These are phyloP conservation scores for Blastosporella zonata DNA, from an alignment of 1,284 basidiomycete species.

Conservation along the genomic window DNA sequence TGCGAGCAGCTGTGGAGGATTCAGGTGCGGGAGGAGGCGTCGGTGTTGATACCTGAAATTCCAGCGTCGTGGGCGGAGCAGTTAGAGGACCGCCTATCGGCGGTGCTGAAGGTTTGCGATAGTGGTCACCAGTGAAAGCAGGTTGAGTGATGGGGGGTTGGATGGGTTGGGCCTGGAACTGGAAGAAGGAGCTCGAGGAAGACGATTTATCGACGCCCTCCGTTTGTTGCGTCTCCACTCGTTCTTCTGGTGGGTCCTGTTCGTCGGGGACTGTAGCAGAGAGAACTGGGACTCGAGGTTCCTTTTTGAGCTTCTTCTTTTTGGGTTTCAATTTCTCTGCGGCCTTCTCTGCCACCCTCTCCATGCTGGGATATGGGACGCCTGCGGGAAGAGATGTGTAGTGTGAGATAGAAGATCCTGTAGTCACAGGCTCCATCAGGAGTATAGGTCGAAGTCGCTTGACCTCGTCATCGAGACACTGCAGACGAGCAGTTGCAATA, in stretches of 20 bases:
- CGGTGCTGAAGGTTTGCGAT: conserved; percentile 19
- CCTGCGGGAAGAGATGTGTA: conserved; percentile 11
- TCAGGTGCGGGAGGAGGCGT: neutral
- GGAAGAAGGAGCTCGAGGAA: conserved; percentile 17
- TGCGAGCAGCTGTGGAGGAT: conserved; percentile 2
- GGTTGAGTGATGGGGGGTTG: conserved; percentile 9
- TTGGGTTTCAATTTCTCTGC: conserved; percentile 17
- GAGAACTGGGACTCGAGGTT: conserved; percentile 14
- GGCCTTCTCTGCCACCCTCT: neutral
- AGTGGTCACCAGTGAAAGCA: conserved; percentile 23
- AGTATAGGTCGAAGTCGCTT: conserved; percentile 53
- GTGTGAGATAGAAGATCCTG: conserved; percentile 17
- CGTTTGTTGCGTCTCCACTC: conserved; percentile 10
- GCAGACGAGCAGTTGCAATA: conserved; percentile 42
- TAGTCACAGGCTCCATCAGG: conserved; percentile 46
- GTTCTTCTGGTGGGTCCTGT: conserved; percentile 9
- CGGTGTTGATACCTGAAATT: conserved; percentile 17
- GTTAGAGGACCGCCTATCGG: conserved; percentile 18
- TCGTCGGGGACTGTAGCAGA: conserved; percentile 9
- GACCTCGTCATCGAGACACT: conserved; percentile 50
- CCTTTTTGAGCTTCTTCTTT: conserved; percentile 20
- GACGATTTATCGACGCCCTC: conserved; percentile 9
- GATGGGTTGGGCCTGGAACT: conserved; percentile 19
- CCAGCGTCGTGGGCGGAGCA: conserved; percentile 20
- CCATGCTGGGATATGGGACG: conserved; percentile 18